Evolutionary conservation across 768 basidiomycete species (phyloP).

Genomic region (Termitomyces sp.): DNA sequence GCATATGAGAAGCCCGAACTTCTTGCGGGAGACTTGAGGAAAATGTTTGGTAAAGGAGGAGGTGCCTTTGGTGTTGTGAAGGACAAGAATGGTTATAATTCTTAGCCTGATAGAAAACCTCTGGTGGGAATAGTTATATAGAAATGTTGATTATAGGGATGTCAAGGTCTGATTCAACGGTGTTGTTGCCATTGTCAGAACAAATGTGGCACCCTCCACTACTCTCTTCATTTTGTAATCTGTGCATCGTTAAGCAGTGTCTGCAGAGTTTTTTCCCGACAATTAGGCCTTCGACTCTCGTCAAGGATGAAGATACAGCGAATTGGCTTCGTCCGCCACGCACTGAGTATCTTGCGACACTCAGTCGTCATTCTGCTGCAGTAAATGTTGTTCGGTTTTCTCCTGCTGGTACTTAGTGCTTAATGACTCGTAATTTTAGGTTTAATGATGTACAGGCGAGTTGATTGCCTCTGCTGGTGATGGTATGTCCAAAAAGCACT

Average conservation of each 20-base stretch:
- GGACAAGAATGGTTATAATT: conserved; percentile 37
- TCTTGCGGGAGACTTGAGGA: conserved; percentile 44
- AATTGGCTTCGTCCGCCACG: too few relatives aligned
- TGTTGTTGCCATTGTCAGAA: too few relatives aligned
- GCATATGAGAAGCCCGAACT: conserved; percentile 43
- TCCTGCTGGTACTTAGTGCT: too few relatives aligned
- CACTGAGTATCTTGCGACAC: too few relatives aligned
- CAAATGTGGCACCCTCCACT: too few relatives aligned
- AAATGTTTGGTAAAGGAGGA: conserved; percentile 52
- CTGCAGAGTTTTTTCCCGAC: too few relatives aligned
- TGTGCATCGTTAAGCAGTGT: too few relatives aligned
- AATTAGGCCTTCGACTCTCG: conserved; percentile 49
- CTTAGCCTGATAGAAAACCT: neutral
- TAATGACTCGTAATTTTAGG: neutral
- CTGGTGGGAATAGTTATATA: too few relatives aligned
- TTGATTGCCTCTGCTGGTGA: conserved; percentile 95
- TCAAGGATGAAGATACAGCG: conserved; percentile 33
- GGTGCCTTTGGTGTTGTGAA: conserved; percentile 43
- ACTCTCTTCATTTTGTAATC: too few relatives aligned
- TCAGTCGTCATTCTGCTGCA: conserved; percentile 86
- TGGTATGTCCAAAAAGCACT: conserved; percentile 49
- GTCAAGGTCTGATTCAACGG: too few relatives aligned
- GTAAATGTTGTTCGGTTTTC: conserved; percentile 97
- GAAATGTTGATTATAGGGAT: too few relatives aligned
- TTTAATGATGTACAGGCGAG: conserved; percentile 52